phyloP scores from a whole-genome alignment of 495 filamentous ascomycete species.

The Halenospora varia region DNA sequence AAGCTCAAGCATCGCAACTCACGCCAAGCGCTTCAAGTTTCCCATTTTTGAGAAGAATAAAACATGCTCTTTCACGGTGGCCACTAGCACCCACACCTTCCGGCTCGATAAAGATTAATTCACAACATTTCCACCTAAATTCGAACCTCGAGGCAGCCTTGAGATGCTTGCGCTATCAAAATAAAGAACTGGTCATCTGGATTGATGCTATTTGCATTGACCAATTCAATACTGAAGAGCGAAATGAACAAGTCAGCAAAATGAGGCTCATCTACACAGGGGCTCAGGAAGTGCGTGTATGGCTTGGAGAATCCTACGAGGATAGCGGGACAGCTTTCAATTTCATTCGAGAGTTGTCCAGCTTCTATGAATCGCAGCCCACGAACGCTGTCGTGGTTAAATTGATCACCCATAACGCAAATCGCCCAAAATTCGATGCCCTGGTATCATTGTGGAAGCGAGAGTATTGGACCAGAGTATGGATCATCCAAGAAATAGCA shows the following conservation, averaged over 20 bases:
- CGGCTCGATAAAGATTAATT: not conserved
- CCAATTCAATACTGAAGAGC: not conserved
- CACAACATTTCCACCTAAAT: not conserved
- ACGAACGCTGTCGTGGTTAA: too few species aligned
- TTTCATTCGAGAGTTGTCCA: not conserved
- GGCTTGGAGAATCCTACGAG: not conserved
- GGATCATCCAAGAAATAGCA: not conserved
- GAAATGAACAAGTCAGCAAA: not conserved
- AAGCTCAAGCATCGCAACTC: too few species aligned
- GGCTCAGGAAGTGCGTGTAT: not conserved
- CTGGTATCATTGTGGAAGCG: too few species aligned
- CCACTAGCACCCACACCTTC: too few species aligned
- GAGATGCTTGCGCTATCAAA: not conserved
- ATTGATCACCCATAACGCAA: too few species aligned
- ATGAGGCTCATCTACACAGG: not conserved
- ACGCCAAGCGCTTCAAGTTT: too few species aligned
- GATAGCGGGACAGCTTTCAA: not conserved
- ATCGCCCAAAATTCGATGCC: too few species aligned
- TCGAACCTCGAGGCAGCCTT: not conserved
- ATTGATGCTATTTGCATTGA: slow-evolving; percentile 5
- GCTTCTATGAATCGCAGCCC: too few species aligned
- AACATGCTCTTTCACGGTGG: too few species aligned
- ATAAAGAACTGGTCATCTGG: not conserved
- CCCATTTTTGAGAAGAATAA: too few species aligned
- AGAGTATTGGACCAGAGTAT: not conserved